Evolutionary conservation across 1,139 yeast genomes (phyloP).

Genomic region (Lodderomyces pseudojiufengensis): DNA sequence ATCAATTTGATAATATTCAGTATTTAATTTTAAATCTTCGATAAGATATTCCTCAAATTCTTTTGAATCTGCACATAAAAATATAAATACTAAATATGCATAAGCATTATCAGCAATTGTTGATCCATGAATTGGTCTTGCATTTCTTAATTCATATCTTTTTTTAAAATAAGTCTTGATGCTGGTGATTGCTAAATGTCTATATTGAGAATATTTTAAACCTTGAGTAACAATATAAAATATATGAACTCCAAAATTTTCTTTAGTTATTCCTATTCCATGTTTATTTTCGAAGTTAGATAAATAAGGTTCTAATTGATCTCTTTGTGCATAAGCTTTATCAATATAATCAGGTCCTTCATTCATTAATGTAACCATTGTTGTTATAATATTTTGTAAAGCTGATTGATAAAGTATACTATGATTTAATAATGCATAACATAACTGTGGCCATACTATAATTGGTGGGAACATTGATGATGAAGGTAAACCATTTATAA

Average conservation of each 20-base stretch:
- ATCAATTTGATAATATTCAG: constrained; percentile 23
- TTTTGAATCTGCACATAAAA: constrained; percentile 45
- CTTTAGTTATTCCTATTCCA: constrained; percentile 36
- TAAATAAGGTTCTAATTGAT: constrained; percentile 39
- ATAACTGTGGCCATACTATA: constrained; percentile 61
- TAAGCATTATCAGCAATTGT: constrained; percentile 19
- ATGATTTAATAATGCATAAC: constrained; percentile 34
- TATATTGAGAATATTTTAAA: constrained; percentile 57
- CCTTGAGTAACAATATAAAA: constrained; percentile 58
- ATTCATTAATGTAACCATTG: constrained; percentile 25
- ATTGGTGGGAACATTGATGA: constrained; percentile 53
- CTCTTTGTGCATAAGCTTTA: constrained; percentile 36
- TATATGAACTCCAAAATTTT: constrained; percentile 55
- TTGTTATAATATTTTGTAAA: constrained; percentile 35
- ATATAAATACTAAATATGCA: constrained; percentile 55
- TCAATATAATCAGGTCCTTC: constrained; percentile 23
- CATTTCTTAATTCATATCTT: constrained; percentile 25
- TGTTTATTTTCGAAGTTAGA: constrained; percentile 45
- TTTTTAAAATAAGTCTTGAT: constrained; percentile 48
- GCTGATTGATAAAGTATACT: constrained; percentile 54
- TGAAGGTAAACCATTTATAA: constrained; percentile 59
- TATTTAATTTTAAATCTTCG: constrained; percentile 41
- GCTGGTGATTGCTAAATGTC: constrained; percentile 52
- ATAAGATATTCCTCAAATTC: constrained; percentile 43
- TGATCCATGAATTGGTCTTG: constrained; percentile 7